These are phyloP conservation scores for Batrachochytrium dendrobatidis DNA, from an alignment of 371 early-diverging fungal genomes.

Conservation along the genomic window DNA sequence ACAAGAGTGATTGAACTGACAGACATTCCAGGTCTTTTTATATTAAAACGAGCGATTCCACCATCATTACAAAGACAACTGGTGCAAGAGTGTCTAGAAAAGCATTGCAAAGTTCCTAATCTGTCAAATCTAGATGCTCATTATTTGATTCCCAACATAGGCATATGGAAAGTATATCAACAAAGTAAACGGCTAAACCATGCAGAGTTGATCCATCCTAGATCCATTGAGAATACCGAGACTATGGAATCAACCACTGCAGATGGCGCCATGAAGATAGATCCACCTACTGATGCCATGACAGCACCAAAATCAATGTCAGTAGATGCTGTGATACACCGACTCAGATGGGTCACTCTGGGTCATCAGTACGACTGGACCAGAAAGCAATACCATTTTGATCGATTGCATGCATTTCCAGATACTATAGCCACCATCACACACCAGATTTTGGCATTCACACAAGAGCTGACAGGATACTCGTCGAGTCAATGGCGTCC, in stretches of 20 bases:
- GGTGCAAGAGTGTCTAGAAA: neutral
- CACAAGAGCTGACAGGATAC: too few species aligned
- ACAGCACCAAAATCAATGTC: neutral
- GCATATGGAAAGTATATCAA: neutral
- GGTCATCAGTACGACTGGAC: slow-evolving; percentile 1
- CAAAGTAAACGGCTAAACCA: neutral
- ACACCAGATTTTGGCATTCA: too few species aligned
- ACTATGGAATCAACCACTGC: too few species aligned
- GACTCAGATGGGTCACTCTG: slow-evolving; percentile 1
- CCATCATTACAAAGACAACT: neutral
- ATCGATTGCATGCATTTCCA: too few species aligned
- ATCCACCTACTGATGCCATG: too few species aligned
- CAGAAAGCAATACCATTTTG: neutral
- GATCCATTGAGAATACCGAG: too few species aligned
- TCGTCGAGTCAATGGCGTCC: neutral
- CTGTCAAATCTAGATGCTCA: slow-evolving; percentile 1
- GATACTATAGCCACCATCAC: too few species aligned
- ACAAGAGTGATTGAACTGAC: neutral
- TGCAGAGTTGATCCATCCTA: neutral
- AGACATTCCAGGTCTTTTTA: neutral
- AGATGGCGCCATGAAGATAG: too few species aligned
- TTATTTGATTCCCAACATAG: neutral
- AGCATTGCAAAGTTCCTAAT: neutral
- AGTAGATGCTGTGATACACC: slow-evolving; percentile 2
- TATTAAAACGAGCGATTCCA: neutral